Base-by-base conservation (phyloP, 1,284 basidiomycete species). In the Fomitopsis palustris region DNA sequence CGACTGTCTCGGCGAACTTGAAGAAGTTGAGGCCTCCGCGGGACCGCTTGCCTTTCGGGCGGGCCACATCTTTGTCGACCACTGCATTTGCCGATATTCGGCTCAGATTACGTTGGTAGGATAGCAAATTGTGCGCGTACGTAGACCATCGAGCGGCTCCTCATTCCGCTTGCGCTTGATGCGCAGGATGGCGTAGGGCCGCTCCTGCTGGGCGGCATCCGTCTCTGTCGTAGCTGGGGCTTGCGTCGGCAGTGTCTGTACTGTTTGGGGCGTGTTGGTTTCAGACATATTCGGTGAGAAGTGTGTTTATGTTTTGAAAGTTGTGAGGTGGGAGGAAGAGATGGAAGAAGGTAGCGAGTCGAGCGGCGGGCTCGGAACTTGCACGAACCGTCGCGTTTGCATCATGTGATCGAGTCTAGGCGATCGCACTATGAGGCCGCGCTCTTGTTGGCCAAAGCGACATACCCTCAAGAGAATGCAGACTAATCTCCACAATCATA, bases 91-190 rank as follows among this genome's bases (percentile, higher is more conserved):
- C 12, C 25, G 21, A 47, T 35, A 6, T 4, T 3, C 33, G 2
- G 27, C 9, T 17, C 35, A 25, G 38, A 23, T 35, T 38, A 52
- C 35, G 16, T 47, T 53, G 66, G 45, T 14, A 21, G 31, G 29
- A 14, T 3, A 10, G 29, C 3, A 21, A 9, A 45, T 33, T 7
- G 39, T 16, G 25, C 14, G 61, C 77, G 65, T 74, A 87, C 89
- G 85, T 62, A 92, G 78, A 43, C 87, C 88, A 73, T 92, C 89
- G 45, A 91, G 75, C 35, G 89, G 88, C 67, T 90, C 90, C 65
- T 92, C 90, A 45, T 82, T 87, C 35, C 90, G 79, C 68, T 91
- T 92, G 29, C 89, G 80, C 70, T 92, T 92, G 72, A 92, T 90
- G 45, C 90, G 83, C 31, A 92, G 71, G 64, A 92, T 86, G 0